Conservation (phyloP, 306 rosid species). For the Malus sieversii region DNA sequence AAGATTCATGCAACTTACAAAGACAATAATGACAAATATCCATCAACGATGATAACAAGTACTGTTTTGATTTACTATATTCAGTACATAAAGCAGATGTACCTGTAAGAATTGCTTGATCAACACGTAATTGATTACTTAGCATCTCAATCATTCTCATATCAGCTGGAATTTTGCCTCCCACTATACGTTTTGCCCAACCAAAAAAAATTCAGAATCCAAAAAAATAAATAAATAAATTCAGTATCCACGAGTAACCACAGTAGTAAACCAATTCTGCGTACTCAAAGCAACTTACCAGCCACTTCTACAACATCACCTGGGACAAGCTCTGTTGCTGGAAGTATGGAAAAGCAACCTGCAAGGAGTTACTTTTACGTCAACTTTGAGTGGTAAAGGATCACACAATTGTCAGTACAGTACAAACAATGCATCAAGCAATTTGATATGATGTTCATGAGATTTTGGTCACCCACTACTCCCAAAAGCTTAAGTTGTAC, state of each 20-base stretch:
- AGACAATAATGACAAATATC: not conserved
- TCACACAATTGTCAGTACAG: not conserved
- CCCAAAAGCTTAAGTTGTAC: not conserved
- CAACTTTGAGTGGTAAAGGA: not conserved
- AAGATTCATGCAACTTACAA: not conserved
- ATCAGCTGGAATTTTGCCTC: constrained; percentile 98
- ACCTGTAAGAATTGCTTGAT: constrained; percentile 99
- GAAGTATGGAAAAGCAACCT: constrained; percentile 96
- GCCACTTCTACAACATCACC: constrained; percentile 93
- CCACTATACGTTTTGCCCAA: constrained; percentile 52
- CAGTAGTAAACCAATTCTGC: constrained; percentile 15
- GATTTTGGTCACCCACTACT: not conserved
- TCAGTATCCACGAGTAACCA: not conserved
- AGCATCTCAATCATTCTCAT: constrained; percentile 94
- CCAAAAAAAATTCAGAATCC: constrained; percentile 12
- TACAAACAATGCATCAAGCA: not conserved
- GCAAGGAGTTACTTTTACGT: constrained; percentile 24
- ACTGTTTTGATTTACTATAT: not conserved
- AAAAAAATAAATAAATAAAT: not conserved
- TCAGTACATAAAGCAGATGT: constrained; percentile 3
- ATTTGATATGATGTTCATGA: not conserved
- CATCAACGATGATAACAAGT: not conserved
- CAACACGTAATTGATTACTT: constrained; percentile 85
- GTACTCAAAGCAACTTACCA: constrained; percentile 45
- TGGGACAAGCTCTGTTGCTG: constrained; percentile 90